Percentiles rank a stretch among this genome's conserved stretches.
Evolutionary conservation across 2,329 filamentous ascomycete species (phyloP).

Genomic region (Colletotrichum higginsianum): DNA sequence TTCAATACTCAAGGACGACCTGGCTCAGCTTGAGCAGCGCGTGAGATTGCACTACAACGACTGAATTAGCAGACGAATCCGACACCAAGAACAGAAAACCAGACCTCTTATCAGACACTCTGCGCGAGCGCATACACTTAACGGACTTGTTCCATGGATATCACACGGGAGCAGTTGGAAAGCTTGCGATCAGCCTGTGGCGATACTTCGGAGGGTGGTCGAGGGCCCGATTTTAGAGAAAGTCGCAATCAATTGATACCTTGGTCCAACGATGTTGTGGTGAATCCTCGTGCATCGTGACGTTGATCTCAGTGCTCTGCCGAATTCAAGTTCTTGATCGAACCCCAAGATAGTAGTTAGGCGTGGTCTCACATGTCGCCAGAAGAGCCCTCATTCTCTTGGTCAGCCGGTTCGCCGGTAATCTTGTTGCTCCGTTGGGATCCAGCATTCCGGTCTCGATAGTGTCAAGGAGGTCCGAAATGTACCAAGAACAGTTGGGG

Average conservation of each 20-base stretch:
- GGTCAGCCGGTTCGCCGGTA: constrained; percentile 2
- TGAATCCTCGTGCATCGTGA: neutral
- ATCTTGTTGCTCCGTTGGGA: constrained; percentile 2
- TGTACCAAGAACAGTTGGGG: constrained; percentile 23
- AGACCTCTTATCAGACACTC: neutral
- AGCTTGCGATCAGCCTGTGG: neutral
- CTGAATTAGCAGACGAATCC: neutral
- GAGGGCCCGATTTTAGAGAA: neutral
- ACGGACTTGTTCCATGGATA: neutral
- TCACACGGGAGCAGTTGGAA: neutral
- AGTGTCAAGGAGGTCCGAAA: neutral
- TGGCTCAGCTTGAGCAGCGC: constrained; percentile 12
- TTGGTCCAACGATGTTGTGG: neutral
- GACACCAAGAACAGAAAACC: neutral
- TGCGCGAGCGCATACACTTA: neutral
- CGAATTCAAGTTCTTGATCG: neutral
- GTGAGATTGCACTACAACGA: constrained; percentile 16
- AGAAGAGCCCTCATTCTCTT: constrained; percentile 8
- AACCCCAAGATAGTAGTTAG: constrained; percentile 1
- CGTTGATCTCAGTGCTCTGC: neutral
- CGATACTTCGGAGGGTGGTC: neutral
- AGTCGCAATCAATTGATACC: too few species aligned
- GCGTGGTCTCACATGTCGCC: neutral
- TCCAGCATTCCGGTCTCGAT: constrained; percentile 21
- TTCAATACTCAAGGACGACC: neutral